Base-by-base conservation (phyloP, 2,329 filamentous ascomycete genomes). In the Phialophora tarda region DNA sequence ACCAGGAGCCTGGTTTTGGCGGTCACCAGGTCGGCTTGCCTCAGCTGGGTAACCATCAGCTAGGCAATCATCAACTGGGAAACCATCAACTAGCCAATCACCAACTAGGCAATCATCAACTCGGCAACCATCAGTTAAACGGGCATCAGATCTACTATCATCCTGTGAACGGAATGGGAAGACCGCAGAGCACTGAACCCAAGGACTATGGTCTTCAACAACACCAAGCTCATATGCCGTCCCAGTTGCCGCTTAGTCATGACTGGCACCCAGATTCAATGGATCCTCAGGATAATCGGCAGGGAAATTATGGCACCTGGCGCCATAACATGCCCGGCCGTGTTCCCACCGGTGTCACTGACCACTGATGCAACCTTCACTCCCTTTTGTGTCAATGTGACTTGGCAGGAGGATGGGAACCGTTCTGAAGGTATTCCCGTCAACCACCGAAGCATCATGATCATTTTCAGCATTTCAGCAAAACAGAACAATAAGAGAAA, bases 161-260 rank as follows among this genome's bases (percentile, higher is more conserved):
- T 72, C 83, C 85, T 41, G 87, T 87, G 68, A 84, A 86, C 5
- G 85, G 87, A 65, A 88, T 92, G 71, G 87, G 91, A 64, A 85
- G 91, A 66, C 89, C 90, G 3, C 89, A 90, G 72, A 92, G 91
- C 82, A 87, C 91, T 2, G 90, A 95, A 75, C 88, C 89, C 6
- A 83, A 87, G 62, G 82, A 85, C 63, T 90, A 89, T 72, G 87
- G 89, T 53, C 81, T 86, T 69, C 89, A 88, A 77, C 82, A 86
- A 28, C 68, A 70, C 14, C 62, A 71, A 50, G 21, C 59, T 47
- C 68, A 71, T 44, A 64, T 72, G 63, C 61, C 57, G 17, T 65
- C 70, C 54, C 64, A 66, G 38, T 55, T 72, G 60, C 59, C 70
- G 12, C 57, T 71, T 23, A 63, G 60, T 14, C 57, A 64, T 28